Evolutionary conservation across 2,329 filamentous ascomycete genomes (phyloP).

Genomic region (Cercospora berteroae): DNA sequence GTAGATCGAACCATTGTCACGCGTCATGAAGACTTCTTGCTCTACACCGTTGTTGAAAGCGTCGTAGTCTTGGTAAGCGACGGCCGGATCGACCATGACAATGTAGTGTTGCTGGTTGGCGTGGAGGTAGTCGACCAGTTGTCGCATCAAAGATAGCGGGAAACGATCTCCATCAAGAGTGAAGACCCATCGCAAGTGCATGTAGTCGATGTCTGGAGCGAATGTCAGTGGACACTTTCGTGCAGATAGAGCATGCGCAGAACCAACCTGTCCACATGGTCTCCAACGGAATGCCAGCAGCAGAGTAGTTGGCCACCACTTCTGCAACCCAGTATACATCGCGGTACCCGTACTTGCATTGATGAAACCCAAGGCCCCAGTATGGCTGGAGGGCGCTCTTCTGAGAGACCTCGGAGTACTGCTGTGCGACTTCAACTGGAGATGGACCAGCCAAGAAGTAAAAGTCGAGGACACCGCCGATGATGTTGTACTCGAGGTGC

Average conservation of each 20-base stretch:
- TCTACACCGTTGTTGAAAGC: slow-evolving; percentile 62
- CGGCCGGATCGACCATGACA: slow-evolving; percentile 74
- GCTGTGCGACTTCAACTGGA: slow-evolving; percentile 48
- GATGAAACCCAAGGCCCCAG: slow-evolving; percentile 54
- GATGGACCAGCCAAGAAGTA: slow-evolving; percentile 53
- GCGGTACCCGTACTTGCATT: slow-evolving; percentile 50
- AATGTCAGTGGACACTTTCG: slow-evolving; percentile 19
- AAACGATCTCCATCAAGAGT: slow-evolving; percentile 64
- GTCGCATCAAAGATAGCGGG: slow-evolving; percentile 60
- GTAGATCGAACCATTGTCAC: slow-evolving; percentile 55
- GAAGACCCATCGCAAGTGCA: slow-evolving; percentile 56
- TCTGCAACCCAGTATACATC: slow-evolving; percentile 66
- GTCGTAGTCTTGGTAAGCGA: slow-evolving; percentile 49
- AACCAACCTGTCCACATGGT: slow-evolving; percentile 68
- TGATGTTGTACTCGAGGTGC: slow-evolving; percentile 75
- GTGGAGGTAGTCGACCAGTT: slow-evolving; percentile 60
- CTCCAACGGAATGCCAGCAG: slow-evolving; percentile 64
- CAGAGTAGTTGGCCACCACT: slow-evolving; percentile 63
- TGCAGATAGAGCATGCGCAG: no score
- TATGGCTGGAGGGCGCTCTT: slow-evolving; percentile 52
- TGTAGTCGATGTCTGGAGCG: slow-evolving; percentile 39
- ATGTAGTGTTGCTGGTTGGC: slow-evolving; percentile 38
- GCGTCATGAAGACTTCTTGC: slow-evolving; percentile 55
- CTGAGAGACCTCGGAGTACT: slow-evolving; percentile 53
- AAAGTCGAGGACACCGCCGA: slow-evolving; percentile 72